Evolutionary conservation across 2,329 filamentous ascomycete genomes (phyloP).

Genomic region (Herpotrichia juniperi): DNA sequence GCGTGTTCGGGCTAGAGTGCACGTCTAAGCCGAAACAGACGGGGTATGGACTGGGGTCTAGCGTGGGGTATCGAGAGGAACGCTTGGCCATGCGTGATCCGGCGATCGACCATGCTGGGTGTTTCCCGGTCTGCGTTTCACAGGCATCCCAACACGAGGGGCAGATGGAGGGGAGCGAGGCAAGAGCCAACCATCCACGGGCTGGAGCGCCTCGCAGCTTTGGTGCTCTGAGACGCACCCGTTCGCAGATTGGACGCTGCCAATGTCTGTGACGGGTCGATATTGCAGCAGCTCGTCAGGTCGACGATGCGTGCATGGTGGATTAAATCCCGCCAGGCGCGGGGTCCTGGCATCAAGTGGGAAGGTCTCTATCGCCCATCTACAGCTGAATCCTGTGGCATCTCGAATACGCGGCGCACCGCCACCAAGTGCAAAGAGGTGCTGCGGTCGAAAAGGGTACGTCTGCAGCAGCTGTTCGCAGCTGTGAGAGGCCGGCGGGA

Average conservation of each 20-base stretch:
- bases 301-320: too few relatives aligned
- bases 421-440: background rate
- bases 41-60: background rate
- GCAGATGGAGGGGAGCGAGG: background rate
- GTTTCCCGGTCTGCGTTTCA: constrained; percentile 5
- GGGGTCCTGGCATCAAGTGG: constrained; percentile 7
- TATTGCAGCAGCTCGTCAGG: background rate
- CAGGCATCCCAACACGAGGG: constrained; percentile 3
- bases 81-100: constrained; percentile 8
- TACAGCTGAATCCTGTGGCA: background rate
- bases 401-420: background rate
- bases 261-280: background rate
- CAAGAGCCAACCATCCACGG: background rate
- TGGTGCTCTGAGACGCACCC: background rate
- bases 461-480: too few relatives aligned
- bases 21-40: background rate
- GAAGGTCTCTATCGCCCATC: background rate
- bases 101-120: constrained; percentile 1
- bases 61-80: background rate
- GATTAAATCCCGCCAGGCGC: too few relatives aligned
- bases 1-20: background rate
- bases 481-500: background rate
- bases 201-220: background rate
- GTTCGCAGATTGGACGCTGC: background rate
- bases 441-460: background rate